Evolutionary conservation across 1,139 yeast genomes (phyloP), one percentile per base, ranked within the genome.

Genomic region (Geotrichum histeridarum): DNA sequence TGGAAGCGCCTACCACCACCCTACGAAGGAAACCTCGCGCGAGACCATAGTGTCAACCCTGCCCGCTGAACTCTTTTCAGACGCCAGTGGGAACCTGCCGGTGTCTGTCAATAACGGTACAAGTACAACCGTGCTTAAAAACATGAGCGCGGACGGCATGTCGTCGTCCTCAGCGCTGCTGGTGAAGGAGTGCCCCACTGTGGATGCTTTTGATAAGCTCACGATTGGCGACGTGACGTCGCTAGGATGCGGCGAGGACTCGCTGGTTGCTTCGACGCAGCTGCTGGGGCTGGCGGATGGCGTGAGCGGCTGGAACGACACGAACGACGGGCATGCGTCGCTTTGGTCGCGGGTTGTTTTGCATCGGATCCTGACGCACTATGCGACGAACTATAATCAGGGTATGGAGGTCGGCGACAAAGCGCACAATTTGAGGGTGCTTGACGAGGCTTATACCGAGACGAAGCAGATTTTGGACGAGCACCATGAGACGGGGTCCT

Each of bases 261-360:
- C 84, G n/a, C 78, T 80, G 79, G 68, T 81, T 48, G 79, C 79
- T 2, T 77, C 83, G 2, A 81, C 83, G 0, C 73, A 79, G 7
- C 75, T 80, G 32, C 62, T 81, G 52, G 84, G 81, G 0, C 75
- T 81, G 8, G 84, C 85, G 1, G 85, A 81, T 63, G 85, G 85
- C 0, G 83, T 81, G 8, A 76, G 81, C 32, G 83, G 83, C 2
- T 81, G 84, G 84, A 78, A 69, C 67, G 75, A 61, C 66, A 75
- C 59, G 67, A 76, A 12, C 70, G 69, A 61, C 71, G 78, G 66
- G 57, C 79, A 61, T 64, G 75, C 60, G 8, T 83, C 84, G 0
- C 71, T 79, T 12, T 81, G 83, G 82, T 76, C 83, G 2, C 70
- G 84, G 53, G 73, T 80, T 1, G 77, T 81, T 74, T 67, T 81